Base-by-base conservation (phyloP, 805 yeast species). In the Candida ipomoeae region DNA sequence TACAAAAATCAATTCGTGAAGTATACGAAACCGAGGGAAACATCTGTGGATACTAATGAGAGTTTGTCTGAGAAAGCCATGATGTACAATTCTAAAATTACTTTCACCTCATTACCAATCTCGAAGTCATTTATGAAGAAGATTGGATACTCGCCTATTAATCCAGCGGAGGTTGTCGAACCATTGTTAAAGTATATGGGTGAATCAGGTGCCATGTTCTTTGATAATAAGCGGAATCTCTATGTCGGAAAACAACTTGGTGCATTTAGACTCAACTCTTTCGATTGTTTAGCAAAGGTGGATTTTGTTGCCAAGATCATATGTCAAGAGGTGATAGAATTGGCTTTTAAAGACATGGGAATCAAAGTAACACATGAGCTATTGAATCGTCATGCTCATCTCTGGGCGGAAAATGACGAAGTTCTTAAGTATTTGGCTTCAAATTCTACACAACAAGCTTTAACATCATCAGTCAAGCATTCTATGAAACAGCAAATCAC, bases 221-320 rank as follows among this genome's bases (percentile, higher is more conserved):
- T 62, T 52, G 80, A 75, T 55, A 53, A 65, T 37, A 56, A 53
- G n/a, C 60, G 67, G 26, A 55, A 63, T 26, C 55, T 64, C 1
- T 74, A 65, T 41, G 62, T 70, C 7, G 81, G 79, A 3, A 73
- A 75, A 53, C 84, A 80, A 57, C 59, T 73, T 32, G 85, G 84
- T 7, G 74, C 74, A 0, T 77, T 79, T 51, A 54, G 82, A 47
- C 69, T 77, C 7, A 79, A 76, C 52, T 77, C 82, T 0, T 73
- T 78, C 53, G 80, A 78, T 53, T 74, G 80, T 36, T 63, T 75
- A 44, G 72, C 70, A 36, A 76, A 80, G 49, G 76, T 82, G n/a
- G 78, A 77, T 56, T 73, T 67, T 41, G 65, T 81, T 10, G 74
- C 78, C 39, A 70, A 72, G 46, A 66, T 75, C 20, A 67, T 81